Evolutionary conservation across 257 asterid species (phyloP).

Genomic region (Jacaranda copaia): DNA sequence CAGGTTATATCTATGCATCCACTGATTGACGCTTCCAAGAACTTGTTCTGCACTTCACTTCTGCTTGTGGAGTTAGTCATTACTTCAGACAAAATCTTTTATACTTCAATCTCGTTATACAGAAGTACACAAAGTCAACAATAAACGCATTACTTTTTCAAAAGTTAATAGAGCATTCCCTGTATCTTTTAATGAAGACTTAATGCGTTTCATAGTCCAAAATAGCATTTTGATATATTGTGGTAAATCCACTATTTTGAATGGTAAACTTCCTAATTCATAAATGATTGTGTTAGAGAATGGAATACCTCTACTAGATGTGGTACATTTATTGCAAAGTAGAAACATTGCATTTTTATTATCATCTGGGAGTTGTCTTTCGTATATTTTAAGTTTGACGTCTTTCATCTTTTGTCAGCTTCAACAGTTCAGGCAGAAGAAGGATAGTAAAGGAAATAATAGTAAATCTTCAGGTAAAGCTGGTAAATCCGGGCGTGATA

Average conservation of each 20-base stretch:
- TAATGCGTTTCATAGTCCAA: neutral
- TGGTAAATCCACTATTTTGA: constrained; percentile 8
- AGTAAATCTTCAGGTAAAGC: constrained; percentile 64
- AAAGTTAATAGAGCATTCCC: neutral
- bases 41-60: too few relatives aligned
- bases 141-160: constrained; percentile 2
- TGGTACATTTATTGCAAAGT: neutral
- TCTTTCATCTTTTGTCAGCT: constrained; percentile 58
- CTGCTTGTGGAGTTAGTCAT: too few relatives aligned
- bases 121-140: too few relatives aligned
- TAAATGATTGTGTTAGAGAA: neutral
- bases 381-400: constrained; percentile 26
- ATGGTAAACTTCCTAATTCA: constrained; percentile 18
- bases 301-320: neutral
- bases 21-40: neutral
- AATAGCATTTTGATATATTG: neutral
- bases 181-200: constrained; percentile 5
- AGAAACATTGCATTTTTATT: neutral
- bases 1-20: neutral
- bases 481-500: constrained; percentile 66
- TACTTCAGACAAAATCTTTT: too few relatives aligned
- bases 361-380: constrained; percentile 8
- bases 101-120: too few relatives aligned
- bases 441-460: constrained; percentile 71
- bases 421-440: constrained; percentile 94